Conservation (phyloP, 257 asterid species). For the Haberlea rhodopensis region DNA sequence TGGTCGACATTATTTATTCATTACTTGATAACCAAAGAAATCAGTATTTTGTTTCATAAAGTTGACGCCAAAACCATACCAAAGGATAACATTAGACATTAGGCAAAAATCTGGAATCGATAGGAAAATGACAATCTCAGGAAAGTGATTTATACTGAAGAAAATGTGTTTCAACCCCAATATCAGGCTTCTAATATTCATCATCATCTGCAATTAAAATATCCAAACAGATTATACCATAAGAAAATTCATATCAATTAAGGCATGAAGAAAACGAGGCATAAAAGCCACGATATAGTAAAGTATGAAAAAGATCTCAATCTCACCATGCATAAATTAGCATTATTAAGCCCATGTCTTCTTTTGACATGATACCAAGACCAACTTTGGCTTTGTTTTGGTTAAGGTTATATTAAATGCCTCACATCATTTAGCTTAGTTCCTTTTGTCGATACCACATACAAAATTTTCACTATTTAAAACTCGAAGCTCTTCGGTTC, state of each 20-base stretch:
- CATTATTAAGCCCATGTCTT: not conserved
- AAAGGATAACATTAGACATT: not conserved
- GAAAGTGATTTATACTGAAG: not conserved
- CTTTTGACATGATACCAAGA: not conserved
- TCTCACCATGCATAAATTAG: not conserved
- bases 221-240: not conserved
- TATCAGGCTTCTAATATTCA: slow-evolving; percentile 44
- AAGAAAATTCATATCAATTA: slow-evolving; percentile 6
- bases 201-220: slow-evolving; percentile 57
- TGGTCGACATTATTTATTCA: not conserved
- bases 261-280: not conserved
- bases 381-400: no score
- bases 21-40: not conserved
- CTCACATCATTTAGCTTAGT: not conserved
- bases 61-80: not conserved
- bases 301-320: not conserved
- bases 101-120: slow-evolving; percentile 24
- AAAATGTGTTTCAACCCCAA: slow-evolving; percentile 18
- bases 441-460: not conserved
- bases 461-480: not conserved
- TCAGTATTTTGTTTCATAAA: not conserved
- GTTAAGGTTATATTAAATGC: not conserved
- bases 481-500: not conserved
- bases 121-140: slow-evolving; percentile 3
- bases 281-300: not conserved